A percentile compares a stretch with the other conserved stretches of the same genome.
These are phyloP conservation scores for Phialocephala sp. DNA, from an alignment of 2,329 filamentous ascomycete genomes.

Conservation along the genomic window DNA sequence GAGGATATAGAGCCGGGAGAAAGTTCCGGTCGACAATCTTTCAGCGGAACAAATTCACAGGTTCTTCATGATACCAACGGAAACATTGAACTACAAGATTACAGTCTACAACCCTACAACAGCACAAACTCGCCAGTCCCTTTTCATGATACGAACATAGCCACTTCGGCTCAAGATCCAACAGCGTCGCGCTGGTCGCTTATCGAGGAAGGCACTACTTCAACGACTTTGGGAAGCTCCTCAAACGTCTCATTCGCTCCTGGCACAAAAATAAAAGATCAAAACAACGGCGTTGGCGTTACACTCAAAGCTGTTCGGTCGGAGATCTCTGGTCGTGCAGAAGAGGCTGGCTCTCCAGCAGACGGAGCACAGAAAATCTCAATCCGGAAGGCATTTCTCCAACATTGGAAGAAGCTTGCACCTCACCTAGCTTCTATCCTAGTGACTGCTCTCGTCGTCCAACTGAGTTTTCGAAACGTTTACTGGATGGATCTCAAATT, in stretches of 20 bases:
- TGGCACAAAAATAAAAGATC: not conserved
- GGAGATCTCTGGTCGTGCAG: not conserved
- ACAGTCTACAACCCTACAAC: no score
- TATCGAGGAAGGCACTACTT: not conserved
- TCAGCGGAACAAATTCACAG: no score
- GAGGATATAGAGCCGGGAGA: no score
- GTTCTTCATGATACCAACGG: no score
- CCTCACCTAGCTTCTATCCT: not conserved
- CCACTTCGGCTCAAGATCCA: not conserved
- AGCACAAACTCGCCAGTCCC: no score
- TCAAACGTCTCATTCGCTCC: not conserved
- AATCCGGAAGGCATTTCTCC: not conserved
- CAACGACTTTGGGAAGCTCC: not conserved
- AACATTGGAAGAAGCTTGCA: slow-evolving; percentile 7
- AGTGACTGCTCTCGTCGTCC: slow-evolving; percentile 1
- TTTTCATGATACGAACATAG: not conserved
- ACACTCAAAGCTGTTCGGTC: not conserved
- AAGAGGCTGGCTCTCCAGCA: not conserved
- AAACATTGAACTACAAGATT: no score
- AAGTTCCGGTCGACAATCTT: no score
- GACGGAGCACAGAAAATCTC: not conserved
- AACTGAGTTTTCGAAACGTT: slow-evolving; percentile 15
- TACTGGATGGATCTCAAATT: slow-evolving; percentile 17
- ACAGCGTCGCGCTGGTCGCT: not conserved
- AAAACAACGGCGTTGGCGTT: not conserved